phyloP scores from a whole-genome alignment of 495 filamentous ascomycete species.

The Aspergillus biplanus region DNA sequence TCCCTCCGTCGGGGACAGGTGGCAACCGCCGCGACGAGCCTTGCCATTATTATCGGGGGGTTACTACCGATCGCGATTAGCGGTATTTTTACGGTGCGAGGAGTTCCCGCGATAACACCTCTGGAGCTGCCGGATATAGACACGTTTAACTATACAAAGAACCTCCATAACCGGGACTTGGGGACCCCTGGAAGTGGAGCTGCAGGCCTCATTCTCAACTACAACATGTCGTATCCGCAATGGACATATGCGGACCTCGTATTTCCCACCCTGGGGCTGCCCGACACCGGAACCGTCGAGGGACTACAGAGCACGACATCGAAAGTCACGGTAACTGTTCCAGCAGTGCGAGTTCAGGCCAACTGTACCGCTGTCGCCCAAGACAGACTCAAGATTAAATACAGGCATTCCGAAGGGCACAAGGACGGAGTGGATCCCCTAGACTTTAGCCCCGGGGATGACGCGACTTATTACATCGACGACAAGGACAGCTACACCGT shows the following conservation, averaged over 20 bases:
- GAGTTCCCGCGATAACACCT: background rate
- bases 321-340: background rate
- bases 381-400: background rate
- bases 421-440: background rate
- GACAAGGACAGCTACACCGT: too few species aligned
- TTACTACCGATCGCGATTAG: background rate
- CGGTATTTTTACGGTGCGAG: background rate
- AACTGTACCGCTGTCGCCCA: background rate
- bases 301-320: background rate
- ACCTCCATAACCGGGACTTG: background rate
- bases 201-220: background rate
- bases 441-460: background rate
- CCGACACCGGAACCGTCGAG: background rate
- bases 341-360: background rate
- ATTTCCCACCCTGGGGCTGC: background rate
- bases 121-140: background rate
- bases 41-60: background rate
- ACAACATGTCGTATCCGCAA: background rate
- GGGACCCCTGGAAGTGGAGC: background rate
- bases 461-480: too few species aligned
- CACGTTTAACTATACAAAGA: background rate
- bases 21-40: constrained; percentile 1
- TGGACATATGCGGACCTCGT: background rate
- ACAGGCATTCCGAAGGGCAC: background rate
- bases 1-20: background rate